Evolutionary conservation across 2,329 filamentous ascomycete genomes (phyloP), one percentile per base, ranked within the genome.

Genomic region (Periconia sp.): DNA sequence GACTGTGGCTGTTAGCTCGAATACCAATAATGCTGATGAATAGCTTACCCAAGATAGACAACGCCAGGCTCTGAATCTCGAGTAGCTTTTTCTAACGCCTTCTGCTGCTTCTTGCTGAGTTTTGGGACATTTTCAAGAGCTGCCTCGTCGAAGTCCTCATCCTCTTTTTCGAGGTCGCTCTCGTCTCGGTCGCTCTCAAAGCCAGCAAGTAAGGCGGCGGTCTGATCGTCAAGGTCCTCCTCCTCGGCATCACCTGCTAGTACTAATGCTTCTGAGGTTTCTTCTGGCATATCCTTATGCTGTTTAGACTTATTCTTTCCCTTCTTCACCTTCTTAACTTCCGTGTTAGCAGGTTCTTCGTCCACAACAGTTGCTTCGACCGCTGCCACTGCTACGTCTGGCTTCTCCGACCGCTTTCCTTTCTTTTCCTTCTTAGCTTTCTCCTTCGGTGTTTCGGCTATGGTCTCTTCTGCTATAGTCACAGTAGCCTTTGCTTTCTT

Each of bases 11-110:
- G 36, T 41, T 49, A 42, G 40, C 53, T 33, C 42, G 38, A 34
- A 4, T 16, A 7, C n/a, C 11, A 36, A 18, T 21, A n/a, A 22
- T 41, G 9, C 2, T 19, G 15, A 35, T 13, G 10, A 26, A 5
- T 10, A 22, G 65, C 76, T 57, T 66, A 81, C 66, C 89, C 91
- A 61, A 99, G 80, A 73, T 96, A 97, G 63, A 97, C 80, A 28
- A 94, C 86, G 33, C 92, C 92, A 1, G 88, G 83, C 37, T 81
- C 79, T 33, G 79, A 77, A 26, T 73, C 72, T 50, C 76, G 73
- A 58, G 78, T 68, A 36, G 76, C 74, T 55, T 78, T 77, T 47
- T 76, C 71, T 36, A 84, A 69, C 56, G 71, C 63, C 44, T 72
- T 72, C 32, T 65, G 61, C 36, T 59, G 51, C 36, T 61, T 56